Percentiles rank a stretch among this genome's conserved stretches.
Conservation (phyloP, 2,329 filamentous ascomycete species). For the Alternaria alternata region DNA sequence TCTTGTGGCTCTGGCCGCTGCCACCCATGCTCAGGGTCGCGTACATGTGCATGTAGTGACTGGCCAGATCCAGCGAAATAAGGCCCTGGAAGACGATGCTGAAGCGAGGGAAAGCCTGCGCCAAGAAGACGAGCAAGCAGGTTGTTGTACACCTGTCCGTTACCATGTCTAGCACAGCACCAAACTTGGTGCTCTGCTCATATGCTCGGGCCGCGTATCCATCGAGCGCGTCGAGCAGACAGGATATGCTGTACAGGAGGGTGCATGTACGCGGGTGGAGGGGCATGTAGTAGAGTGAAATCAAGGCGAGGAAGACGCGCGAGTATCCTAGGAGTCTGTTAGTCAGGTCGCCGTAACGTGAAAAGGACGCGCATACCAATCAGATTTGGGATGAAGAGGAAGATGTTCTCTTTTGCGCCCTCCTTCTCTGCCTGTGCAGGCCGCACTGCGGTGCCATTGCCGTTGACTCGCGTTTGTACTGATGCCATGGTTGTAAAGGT, state of each 20-base stretch:
- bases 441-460: constrained; percentile 41
- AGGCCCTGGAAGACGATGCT: constrained; percentile 92
- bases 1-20: constrained; percentile 85
- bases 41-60: constrained; percentile 99
- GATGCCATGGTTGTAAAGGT: constrained; percentile 33
- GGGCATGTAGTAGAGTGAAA: constrained; percentile 98
- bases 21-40: constrained; percentile 89
- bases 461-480: constrained; percentile 38
- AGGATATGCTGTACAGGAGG: constrained; percentile 89
- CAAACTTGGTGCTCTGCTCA: constrained; percentile 93
- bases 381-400: constrained; percentile 62
- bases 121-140: constrained; percentile 92
- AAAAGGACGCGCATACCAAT: constrained; percentile 53
- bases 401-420: constrained; percentile 61
- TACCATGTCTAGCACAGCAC: constrained; percentile 98
- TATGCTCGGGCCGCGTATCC: constrained; percentile 88
- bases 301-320: constrained; percentile 70
- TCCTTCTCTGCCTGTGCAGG: constrained; percentile 28
- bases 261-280: constrained; percentile 96
- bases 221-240: constrained; percentile 93
- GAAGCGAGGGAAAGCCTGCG: constrained; percentile 93
- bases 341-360: constrained; percentile 10
- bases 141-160: constrained; percentile 97
- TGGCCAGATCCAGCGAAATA: constrained; percentile 91
- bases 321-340: constrained; percentile 54